phyloP scores from a whole-genome alignment of 208 protist genomes.

The Trypanosoma cruzi region DNA sequence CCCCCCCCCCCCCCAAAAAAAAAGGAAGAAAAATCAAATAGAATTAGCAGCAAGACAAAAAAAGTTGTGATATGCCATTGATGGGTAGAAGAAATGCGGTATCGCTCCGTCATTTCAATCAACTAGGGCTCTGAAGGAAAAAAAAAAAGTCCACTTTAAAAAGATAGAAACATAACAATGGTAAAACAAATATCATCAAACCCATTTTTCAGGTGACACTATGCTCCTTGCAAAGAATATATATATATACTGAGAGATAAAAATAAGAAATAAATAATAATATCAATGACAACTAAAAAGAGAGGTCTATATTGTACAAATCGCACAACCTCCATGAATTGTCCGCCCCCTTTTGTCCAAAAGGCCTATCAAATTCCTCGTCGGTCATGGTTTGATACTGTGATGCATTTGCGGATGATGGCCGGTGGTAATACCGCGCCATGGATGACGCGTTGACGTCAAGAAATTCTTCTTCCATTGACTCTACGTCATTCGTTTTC shows the following conservation, averaged over 20 bases:
- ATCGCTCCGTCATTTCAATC: neutral
- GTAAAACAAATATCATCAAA: no score
- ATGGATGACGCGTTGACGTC: neutral
- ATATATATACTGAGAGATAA: no score
- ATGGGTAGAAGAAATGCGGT: neutral
- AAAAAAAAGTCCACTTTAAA: no score
- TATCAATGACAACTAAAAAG: constrained; percentile 17
- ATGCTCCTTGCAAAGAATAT: constrained; percentile 12
- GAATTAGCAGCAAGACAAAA: neutral
- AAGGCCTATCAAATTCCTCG: neutral
- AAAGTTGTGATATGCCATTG: neutral
- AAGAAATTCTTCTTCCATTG: constrained; percentile 4
- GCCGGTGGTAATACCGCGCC: neutral
- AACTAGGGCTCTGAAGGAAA: no score
- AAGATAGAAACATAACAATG: no score
- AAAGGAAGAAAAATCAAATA: neutral
- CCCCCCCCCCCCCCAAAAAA: neutral
- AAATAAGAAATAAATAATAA: constrained; percentile 18
- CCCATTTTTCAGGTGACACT: no score
- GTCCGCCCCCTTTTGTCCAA: neutral
- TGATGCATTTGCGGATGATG: constrained; percentile 4
- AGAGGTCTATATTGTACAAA: constrained; percentile 40
- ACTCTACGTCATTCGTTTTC: neutral
- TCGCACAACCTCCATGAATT: constrained; percentile 40
- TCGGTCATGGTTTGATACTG: neutral